Percentiles rank a stretch among this genome's conserved stretches.
Conservation (phyloP, 129 eudicot genomes). For the Gnaphalium uliginosum region DNA sequence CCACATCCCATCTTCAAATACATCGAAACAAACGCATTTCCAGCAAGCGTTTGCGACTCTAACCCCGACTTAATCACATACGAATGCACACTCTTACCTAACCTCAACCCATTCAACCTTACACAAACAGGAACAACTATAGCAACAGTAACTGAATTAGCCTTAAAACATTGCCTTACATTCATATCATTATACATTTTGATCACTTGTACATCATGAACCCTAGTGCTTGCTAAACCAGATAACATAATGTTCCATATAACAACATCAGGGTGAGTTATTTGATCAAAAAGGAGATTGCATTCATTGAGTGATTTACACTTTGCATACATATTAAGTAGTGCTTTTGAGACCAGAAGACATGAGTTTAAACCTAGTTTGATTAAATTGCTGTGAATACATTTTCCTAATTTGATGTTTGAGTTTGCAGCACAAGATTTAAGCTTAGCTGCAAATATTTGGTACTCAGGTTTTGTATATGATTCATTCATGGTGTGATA, state of each 20-base stretch:
- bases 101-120: constrained; percentile 43
- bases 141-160: constrained; percentile 66
- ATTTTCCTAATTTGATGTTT: constrained; percentile 51
- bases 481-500: constrained; percentile 24
- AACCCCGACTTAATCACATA: constrained; percentile 62
- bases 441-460: constrained; percentile 45
- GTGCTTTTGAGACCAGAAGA: constrained; percentile 54
- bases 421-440: constrained; percentile 61
- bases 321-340: constrained; percentile 92
- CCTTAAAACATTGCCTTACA: constrained; percentile 29
- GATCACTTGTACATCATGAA: constrained; percentile 59
- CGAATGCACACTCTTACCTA: constrained; percentile 67
- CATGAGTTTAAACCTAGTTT: constrained; percentile 70
- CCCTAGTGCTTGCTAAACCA: constrained; percentile 60
- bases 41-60: constrained; percentile 63
- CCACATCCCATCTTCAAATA: constrained; percentile 71
- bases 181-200: constrained; percentile 49
- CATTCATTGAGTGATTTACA: constrained; percentile 57
- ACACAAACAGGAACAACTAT: constrained; percentile 74
- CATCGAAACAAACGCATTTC: constrained; percentile 78
- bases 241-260: constrained; percentile 78
- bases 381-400: constrained; percentile 53
- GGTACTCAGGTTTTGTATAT: constrained; percentile 36
- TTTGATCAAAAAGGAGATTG: constrained; percentile 48
- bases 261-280: constrained; percentile 54